Conservation (phyloP, 2,329 filamentous ascomycete genomes). For the Cladosporium sp. region DNA sequence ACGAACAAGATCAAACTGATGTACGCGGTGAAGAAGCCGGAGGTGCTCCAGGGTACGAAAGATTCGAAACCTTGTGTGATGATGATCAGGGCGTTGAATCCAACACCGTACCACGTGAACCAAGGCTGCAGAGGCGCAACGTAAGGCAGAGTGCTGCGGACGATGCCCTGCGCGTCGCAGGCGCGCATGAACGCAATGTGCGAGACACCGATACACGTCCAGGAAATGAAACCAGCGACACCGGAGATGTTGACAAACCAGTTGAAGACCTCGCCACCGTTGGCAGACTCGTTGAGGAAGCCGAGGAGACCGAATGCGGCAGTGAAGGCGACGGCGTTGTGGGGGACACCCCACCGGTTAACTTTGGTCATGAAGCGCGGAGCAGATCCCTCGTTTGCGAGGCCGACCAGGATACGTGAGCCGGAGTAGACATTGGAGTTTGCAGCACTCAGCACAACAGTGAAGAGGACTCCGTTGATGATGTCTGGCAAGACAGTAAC, state of each 20-base stretch:
- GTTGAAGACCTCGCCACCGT: constrained; percentile 67
- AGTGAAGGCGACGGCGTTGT: constrained; percentile 69
- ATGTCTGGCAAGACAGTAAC: constrained; percentile 62
- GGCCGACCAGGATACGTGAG: constrained; percentile 66
- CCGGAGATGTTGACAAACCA: constrained; percentile 75
- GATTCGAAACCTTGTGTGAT: constrained; percentile 76
- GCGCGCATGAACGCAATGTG: constrained; percentile 74
- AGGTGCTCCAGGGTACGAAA: constrained; percentile 69
- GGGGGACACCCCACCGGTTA: constrained; percentile 65
- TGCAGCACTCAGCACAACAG: constrained; percentile 67
- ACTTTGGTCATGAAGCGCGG: constrained; percentile 57
- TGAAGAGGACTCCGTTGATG: constrained; percentile 71
- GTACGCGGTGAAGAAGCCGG: constrained; percentile 72
- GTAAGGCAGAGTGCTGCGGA: constrained; percentile 68
- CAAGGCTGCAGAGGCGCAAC: constrained; percentile 70
- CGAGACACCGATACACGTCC: constrained; percentile 66
- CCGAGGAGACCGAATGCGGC: constrained; percentile 68
- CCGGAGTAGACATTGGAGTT: constrained; percentile 70
- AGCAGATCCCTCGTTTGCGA: constrained; percentile 61
- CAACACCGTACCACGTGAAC: constrained; percentile 66
- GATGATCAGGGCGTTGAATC: constrained; percentile 67
- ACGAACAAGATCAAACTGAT: constrained; percentile 73
- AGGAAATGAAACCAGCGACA: constrained; percentile 73
- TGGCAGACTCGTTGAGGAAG: constrained; percentile 71
- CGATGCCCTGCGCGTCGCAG: constrained; percentile 66